Evolutionary conservation across 257 asterid species (phyloP), one percentile per base, ranked within the genome.

Genomic region (Prunella vulgaris): DNA sequence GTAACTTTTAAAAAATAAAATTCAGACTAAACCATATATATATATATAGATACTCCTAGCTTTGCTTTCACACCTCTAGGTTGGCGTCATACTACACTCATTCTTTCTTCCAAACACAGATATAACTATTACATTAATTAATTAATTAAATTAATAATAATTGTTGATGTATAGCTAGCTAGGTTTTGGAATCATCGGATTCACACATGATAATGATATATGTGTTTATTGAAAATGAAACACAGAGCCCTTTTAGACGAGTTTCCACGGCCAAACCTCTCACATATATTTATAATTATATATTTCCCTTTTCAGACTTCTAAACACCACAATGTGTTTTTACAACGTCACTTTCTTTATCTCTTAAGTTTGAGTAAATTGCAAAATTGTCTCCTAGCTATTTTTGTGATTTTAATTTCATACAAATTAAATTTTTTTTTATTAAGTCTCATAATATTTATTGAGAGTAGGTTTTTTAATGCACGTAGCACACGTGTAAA

Each of bases 21-120:
- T n/a, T n/a, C n/a, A n/a, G n/a, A n/a, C n/a, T n/a, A n/a, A n/a
- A n/a, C n/a, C n/a, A n/a, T n/a, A n/a, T n/a, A n/a, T n/a, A n/a
- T n/a, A 35, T 8, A 35, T 35, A 9, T 9, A 22, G 85, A 78
- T 78, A 76, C 82, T 81, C 62, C 7, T 22, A 71, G 84, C 60
- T 71, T 81, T 76, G 85, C 60, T 73, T 83, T 83, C 92, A 80
- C 83, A 81, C 79, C 40, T 10, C 15, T 54, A 48, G 6, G 64
- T 42, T 57, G 7, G 10, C 24, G 66, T 61, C 60, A 48, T 38
- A 46, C 9, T 24, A n/a, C 0, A 69, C 2, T 28, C 3, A 40
- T 12, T 12, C 57, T 15, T 25, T 2, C 5, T 53, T 40, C 44
- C 7, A 40, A 49, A 15, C 27, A 27, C 44, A 58, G 15, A 49